Conservation (phyloP, 1,284 basidiomycete genomes). For the Fistulina hepatica region DNA sequence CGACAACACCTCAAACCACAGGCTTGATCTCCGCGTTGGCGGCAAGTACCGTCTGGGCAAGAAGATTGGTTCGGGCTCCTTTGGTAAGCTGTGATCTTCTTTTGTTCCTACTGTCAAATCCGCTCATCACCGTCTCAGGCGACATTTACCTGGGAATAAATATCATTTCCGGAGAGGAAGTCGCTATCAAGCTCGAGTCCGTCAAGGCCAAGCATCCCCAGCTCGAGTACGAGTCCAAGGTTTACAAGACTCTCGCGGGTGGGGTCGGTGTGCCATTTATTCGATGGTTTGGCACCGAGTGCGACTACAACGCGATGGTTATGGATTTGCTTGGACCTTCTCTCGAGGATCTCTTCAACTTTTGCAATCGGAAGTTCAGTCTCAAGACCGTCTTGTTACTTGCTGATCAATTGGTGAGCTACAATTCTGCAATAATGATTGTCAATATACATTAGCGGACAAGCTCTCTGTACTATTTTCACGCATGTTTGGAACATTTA, state of each 20-base stretch:
- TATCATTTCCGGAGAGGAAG: conserved; percentile 91
- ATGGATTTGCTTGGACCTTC: conserved; percentile 91
- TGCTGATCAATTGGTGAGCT: conserved; percentile 81
- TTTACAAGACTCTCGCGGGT: conserved; percentile 89
- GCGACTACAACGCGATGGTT: conserved; percentile 96
- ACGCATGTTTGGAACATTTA: no score
- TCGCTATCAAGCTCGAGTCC: conserved; percentile 94
- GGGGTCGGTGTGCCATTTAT: conserved; percentile 93
- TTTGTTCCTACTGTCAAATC: conserved; percentile 3
- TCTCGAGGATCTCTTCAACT: conserved; percentile 91
- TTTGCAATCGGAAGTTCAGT: conserved; percentile 86
- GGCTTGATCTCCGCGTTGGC: conserved; percentile 90
- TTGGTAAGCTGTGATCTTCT: conserved; percentile 57
- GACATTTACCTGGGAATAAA: conserved; percentile 93
- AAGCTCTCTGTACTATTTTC: no score
- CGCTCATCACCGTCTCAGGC: conserved; percentile 32
- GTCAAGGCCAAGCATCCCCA: conserved; percentile 39
- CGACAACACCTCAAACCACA: conserved; percentile 55
- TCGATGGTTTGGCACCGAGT: conserved; percentile 89
- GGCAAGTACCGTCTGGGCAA: conserved; percentile 98
- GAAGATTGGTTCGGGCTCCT: conserved; percentile 98
- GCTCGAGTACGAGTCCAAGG: conserved; percentile 84
- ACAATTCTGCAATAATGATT: no score
- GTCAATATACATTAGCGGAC: no score
- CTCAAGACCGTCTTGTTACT: conserved; percentile 89